Percentiles rank a stretch among this genome's conserved stretches.
Evolutionary conservation across 768 basidiomycete genomes (phyloP).

Genomic region (Sporobolomyces pararoseus): DNA sequence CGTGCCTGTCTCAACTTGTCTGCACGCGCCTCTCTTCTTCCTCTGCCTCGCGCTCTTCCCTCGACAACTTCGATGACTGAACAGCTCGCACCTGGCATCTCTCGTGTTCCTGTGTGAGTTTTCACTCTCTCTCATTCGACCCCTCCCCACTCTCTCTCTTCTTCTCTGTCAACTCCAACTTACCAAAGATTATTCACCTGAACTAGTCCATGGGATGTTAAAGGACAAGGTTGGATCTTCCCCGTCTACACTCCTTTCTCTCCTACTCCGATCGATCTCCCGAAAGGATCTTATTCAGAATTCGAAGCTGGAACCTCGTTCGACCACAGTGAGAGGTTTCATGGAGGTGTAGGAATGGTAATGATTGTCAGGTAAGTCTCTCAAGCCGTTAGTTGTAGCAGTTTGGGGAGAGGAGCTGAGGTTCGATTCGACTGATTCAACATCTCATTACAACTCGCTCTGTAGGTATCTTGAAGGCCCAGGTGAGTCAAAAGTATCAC

Average conservation of each 20-base stretch:
- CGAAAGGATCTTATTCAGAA: background rate
- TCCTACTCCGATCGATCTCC: constrained; percentile 5
- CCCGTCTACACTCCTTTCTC: constrained; percentile 28
- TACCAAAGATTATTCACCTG: no score
- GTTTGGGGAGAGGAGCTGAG: no score
- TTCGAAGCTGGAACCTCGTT: constrained; percentile 7
- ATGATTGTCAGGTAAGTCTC: constrained; percentile 21
- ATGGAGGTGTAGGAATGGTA: constrained; percentile 24
- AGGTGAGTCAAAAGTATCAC: no score
- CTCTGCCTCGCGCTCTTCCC: background rate
- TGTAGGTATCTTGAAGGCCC: no score
- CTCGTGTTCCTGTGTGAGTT: background rate
- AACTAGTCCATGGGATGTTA: constrained; percentile 25
- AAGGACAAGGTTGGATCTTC: constrained; percentile 24
- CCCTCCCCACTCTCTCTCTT: background rate
- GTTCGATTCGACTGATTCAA: no score
- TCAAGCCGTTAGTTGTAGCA: no score
- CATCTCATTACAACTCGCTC: no score
- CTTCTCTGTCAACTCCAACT: background rate
- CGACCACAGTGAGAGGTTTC: constrained; percentile 2
- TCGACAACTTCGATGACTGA: background rate
- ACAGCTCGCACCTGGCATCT: background rate
- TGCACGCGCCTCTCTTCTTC: background rate
- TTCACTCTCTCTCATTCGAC: background rate
- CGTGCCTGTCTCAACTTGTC: background rate